A percentile compares a stretch with the other conserved stretches of the same genome.
Evolutionary conservation across 2,329 filamentous ascomycete genomes (phyloP).

Genomic region (Fusarium tricinctum): DNA sequence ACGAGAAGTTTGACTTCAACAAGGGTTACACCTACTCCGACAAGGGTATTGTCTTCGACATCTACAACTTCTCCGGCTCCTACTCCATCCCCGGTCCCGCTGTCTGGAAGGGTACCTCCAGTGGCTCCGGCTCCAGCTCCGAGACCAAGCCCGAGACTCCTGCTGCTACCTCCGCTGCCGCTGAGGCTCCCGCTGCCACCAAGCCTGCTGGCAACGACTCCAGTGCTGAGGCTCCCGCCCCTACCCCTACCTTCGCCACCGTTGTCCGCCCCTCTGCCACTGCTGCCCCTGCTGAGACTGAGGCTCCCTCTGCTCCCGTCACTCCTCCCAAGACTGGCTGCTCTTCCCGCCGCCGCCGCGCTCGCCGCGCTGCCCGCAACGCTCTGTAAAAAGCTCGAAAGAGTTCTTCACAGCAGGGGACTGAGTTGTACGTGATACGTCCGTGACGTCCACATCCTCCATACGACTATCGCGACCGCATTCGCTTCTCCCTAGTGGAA

Average conservation of each 20-base stretch:
- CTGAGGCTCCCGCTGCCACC: conserved; percentile 10
- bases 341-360: conserved; percentile 41
- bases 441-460: conserved; percentile 26
- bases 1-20: conserved; percentile 62
- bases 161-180: conserved; percentile 24
- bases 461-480: conserved; percentile 19
- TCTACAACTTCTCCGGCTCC: conserved; percentile 60
- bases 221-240: conserved; percentile 19
- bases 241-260: conserved; percentile 45
- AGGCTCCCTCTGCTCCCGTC: conserved; percentile 26
- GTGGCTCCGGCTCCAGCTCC: conserved; percentile 34
- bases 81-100: conserved; percentile 56
- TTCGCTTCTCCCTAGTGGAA: conserved; percentile 39
- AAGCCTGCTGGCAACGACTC: conserved; percentile 4
- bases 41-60: conserved; percentile 70
- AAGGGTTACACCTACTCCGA: conserved; percentile 70
- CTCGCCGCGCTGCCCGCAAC: conserved; percentile 42
- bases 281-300: conserved; percentile 27
- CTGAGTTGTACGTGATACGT: conserved; percentile 9
- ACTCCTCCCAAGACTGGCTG: conserved; percentile 43
- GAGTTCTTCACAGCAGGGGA: conserved; percentile 6
- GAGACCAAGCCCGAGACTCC: conserved; percentile 2
- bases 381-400: conserved; percentile 41
- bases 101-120: conserved; percentile 48
- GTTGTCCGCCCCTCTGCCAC: conserved; percentile 38